These are phyloP conservation scores for Scleroderma citrinum DNA, from an alignment of 768 basidiomycete species.

Conservation along the genomic window DNA sequence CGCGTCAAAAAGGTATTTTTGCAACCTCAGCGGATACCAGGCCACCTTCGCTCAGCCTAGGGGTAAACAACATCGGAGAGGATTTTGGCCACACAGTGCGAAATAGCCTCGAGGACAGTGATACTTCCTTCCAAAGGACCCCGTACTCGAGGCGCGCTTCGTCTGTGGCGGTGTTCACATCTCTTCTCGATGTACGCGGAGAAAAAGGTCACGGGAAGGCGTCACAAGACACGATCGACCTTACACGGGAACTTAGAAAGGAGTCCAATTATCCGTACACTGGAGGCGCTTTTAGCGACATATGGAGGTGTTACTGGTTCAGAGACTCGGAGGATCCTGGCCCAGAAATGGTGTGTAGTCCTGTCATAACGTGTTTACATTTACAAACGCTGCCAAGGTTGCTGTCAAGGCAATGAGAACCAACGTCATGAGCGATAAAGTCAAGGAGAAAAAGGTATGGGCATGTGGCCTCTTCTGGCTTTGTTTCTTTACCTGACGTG, in stretches of 20 bases:
- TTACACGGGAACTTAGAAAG: background rate
- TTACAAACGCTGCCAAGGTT: conserved; percentile 8
- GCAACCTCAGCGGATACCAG: background rate
- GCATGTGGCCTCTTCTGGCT: background rate
- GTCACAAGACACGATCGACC: background rate
- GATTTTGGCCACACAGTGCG: background rate
- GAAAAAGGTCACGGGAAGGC: background rate
- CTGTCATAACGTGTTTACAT: background rate
- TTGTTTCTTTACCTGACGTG: fast-evolving
- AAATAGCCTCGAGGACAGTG: background rate
- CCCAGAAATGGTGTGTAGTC: background rate
- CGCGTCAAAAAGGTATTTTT: background rate
- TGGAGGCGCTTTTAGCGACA: background rate
- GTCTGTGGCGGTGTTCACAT: background rate
- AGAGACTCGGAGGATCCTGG: background rate
- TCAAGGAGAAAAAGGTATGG: background rate
- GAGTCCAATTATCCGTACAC: background rate
- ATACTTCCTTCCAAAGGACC: background rate
- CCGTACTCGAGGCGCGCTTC: background rate
- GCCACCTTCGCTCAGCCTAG: background rate
- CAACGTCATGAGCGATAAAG: background rate
- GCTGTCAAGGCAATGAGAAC: conserved; percentile 20
- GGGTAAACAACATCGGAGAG: background rate
- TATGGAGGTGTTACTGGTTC: conserved; percentile 1
- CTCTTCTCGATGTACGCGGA: background rate